Evolutionary conservation across 148 eudicot genomes (phyloP).

Genomic region (Heliosperma pusillum): DNA sequence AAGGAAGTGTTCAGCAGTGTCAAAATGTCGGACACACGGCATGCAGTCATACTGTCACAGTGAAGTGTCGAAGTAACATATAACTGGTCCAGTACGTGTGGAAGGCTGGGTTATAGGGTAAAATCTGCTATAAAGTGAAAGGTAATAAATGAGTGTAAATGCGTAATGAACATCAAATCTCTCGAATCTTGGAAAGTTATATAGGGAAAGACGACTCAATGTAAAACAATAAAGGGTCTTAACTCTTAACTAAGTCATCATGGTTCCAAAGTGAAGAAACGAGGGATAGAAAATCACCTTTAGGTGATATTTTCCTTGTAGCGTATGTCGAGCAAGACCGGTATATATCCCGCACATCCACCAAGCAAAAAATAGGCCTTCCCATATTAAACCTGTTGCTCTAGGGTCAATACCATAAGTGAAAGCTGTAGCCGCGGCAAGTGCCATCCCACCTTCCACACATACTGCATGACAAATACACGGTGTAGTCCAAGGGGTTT

Average conservation of each 20-base stretch:
- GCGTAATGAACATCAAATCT: too few species aligned
- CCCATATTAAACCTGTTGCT: slow-evolving; percentile 63
- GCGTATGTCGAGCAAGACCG: slow-evolving; percentile 62
- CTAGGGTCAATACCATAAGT: slow-evolving; percentile 79
- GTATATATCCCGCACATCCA: slow-evolving; percentile 94
- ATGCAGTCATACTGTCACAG: too few species aligned
- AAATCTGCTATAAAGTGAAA: not conserved
- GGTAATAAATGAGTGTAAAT: not conserved
- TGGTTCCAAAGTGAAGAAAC: not conserved
- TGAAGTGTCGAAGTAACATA: too few species aligned
- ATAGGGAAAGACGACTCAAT: not conserved
- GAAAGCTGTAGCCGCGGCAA: slow-evolving; percentile 68
- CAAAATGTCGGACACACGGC: too few species aligned
- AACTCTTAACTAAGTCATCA: not conserved
- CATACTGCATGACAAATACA: slow-evolving; percentile 80
- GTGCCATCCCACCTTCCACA: slow-evolving; percentile 84
- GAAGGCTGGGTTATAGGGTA: not conserved
- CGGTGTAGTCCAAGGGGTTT: slow-evolving; percentile 69
- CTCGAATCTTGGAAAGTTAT: too few species aligned
- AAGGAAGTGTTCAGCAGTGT: too few species aligned
- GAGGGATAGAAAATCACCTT: slow-evolving; percentile 41
- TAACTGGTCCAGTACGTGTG: not conserved
- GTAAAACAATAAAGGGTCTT: not conserved
- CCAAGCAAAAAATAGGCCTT: slow-evolving; percentile 81
- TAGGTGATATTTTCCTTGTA: slow-evolving; percentile 90